A percentile compares a stretch with the other conserved stretches of the same genome.
Conservation (phyloP, 73 alveolate species). For the Breviolum minutum region DNA sequence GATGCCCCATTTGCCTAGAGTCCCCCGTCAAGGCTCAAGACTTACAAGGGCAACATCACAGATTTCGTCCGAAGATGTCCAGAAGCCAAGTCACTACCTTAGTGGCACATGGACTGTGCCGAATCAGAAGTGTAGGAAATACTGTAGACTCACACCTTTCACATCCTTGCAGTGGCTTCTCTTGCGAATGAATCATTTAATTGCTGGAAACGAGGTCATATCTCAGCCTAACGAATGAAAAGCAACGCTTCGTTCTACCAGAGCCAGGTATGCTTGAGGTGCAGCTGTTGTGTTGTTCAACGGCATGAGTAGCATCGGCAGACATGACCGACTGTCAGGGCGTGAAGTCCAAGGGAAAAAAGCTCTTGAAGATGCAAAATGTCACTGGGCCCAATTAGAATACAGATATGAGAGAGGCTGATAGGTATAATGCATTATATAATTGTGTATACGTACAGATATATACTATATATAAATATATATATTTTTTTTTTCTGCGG, state of each 20-base stretch:
- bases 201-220: conserved; percentile 42
- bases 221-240: conserved; percentile 74
- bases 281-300: not conserved
- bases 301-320: no score
- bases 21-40: conserved; percentile 41
- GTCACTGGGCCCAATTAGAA: not conserved
- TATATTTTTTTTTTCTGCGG: no score
- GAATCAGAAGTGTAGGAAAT: not conserved
- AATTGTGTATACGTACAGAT: not conserved
- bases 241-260: conserved; percentile 69
- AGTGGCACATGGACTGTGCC: not conserved
- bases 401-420: not conserved
- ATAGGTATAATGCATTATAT: not conserved
- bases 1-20: not conserved
- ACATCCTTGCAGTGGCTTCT: not conserved
- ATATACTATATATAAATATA: no score
- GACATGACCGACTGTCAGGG: conserved; percentile 35
- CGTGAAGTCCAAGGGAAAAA: conserved; percentile 90
- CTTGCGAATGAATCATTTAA: not conserved
- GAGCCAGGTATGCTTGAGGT: conserved; percentile 93
- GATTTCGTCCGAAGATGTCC: conserved; percentile 85
- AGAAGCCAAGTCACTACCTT: conserved; percentile 48
- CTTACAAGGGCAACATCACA: conserved; percentile 95
- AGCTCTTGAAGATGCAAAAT: conserved; percentile 73
- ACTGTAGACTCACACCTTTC: not conserved